Evolutionary conservation across 192 early-diverging fungal genomes (phyloP).

Genomic region (Fimicolochytrium jonesii): DNA sequence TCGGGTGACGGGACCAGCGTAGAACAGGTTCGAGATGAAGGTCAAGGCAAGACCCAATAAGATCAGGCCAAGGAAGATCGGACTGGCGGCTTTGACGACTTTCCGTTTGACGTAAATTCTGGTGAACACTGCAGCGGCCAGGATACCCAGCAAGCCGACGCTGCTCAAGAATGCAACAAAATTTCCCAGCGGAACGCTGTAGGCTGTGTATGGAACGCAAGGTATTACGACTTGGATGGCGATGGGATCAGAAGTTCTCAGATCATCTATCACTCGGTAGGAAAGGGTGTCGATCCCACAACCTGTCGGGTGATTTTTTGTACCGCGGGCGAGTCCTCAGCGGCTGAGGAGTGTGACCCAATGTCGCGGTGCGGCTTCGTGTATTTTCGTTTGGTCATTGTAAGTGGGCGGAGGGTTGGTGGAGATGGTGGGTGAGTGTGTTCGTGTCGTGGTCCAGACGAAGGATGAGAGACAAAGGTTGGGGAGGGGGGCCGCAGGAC

Average conservation of each 20-base stretch:
- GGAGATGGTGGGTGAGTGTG: no score
- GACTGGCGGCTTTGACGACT: neutral
- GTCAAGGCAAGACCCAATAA: neutral
- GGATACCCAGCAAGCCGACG: neutral
- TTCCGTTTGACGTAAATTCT: neutral
- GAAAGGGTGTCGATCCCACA: neutral
- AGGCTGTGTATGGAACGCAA: neutral
- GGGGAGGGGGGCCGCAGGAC: no score
- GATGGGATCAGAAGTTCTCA: neutral
- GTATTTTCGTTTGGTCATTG: no score
- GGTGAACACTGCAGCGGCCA: neutral
- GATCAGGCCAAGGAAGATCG: neutral
- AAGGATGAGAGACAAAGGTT: no score
- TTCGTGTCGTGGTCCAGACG: no score
- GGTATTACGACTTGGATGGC: neutral
- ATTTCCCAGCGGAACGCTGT: neutral
- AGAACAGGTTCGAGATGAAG: slow-evolving; percentile 1
- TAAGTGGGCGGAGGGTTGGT: no score
- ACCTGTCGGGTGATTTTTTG: neutral
- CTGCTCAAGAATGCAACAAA: neutral
- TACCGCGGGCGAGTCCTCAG: no score
- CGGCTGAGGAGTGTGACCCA: no score
- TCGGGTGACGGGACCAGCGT: neutral
- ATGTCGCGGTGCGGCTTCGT: no score
- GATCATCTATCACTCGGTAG: neutral